Evolutionary conservation across 441 rosid species (phyloP), one percentile per base, ranked within the genome.

Genomic region (Gossypium davidsonii): DNA sequence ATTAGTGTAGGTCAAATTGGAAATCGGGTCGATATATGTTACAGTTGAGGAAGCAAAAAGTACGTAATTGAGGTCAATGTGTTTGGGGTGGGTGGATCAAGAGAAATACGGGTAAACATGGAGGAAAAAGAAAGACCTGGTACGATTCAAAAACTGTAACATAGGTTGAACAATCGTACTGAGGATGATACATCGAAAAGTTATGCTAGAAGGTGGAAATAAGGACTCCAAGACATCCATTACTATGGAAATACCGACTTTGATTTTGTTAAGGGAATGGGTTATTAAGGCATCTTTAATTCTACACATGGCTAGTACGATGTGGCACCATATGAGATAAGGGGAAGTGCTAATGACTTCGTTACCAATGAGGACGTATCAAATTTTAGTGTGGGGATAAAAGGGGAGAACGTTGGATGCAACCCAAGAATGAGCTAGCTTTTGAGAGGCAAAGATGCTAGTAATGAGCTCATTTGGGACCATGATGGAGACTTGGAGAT

Each of bases 351-450:
- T 80, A 49, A 90, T 85, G 83, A 94, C 84, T 79, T 94, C 97
- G 85, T 94, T 94, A 12, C 99, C 94, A 71, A 91, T 85, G 14
- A 94, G 89, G 73, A 91, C 89, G 78, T 94, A 94, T 7, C 97
- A 89, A 87, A 92, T 94, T 85, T 85, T 83, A 78, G 91, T 89
- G 17, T 63, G 59, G 3, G 89, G 81, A 75, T 80, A 81, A 74
- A 85, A 88, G 1, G 91, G 94, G 14, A 83, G 82, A 53, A 94
- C 83, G 21, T 89, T 85, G 73, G 83, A 79, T 17, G 25, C 26
- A 48, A 90, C 87, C 99, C 96, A 94, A 0, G 85, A 73, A 82
- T 94, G 91, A 20, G 94, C 81, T 44, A 90, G 82, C 3, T 86
- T n/a, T 4, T 84, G 82, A 23, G 76, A 80, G 56, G 78, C 76